Percentiles rank a stretch among this genome's conserved stretches.
phyloP scores from a whole-genome alignment of 2,329 filamentous ascomycete species.

The Penicillium hordei region DNA sequence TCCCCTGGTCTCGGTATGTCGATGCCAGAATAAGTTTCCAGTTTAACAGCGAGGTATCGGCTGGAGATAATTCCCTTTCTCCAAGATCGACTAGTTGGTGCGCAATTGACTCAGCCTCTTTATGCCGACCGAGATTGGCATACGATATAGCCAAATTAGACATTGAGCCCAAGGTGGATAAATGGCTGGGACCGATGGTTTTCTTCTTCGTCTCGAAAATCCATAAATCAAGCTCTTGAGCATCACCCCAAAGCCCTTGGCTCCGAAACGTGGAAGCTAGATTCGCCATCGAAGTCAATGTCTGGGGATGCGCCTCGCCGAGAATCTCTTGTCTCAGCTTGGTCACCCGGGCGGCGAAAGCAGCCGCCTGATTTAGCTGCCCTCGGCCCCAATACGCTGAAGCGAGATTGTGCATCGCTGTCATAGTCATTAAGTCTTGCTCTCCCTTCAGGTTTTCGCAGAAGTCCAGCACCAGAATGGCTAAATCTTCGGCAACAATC shows the following conservation, averaged over 20 bases:
- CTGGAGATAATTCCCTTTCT: background rate
- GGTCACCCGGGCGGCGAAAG: constrained; percentile 4
- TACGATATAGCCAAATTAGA: constrained; percentile 16
- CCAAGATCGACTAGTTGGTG: constrained; percentile 6
- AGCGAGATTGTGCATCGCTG: constrained; percentile 15
- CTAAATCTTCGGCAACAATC: constrained; percentile 11
- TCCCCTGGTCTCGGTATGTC: constrained; percentile 13
- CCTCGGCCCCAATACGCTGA: constrained; percentile 15
- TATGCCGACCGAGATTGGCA: constrained; percentile 13
- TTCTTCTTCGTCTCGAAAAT: constrained; percentile 10
- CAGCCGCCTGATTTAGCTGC: constrained; percentile 10
- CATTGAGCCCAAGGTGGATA: constrained; percentile 12
- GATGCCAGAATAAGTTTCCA: constrained; percentile 16
- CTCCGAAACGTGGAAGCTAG: constrained; percentile 15
- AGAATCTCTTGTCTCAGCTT: constrained; percentile 5
- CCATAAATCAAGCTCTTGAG: constrained; percentile 9
- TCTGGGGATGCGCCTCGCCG: constrained; percentile 14
- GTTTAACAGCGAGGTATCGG: constrained; percentile 9
- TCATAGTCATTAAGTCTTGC: constrained; percentile 12
- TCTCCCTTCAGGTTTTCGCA: constrained; percentile 8
- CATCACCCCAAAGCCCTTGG: constrained; percentile 12
- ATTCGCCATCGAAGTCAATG: constrained; percentile 18
- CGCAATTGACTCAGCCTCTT: constrained; percentile 11
- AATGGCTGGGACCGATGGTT: constrained; percentile 1
- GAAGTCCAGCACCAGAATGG: background rate